Evolutionary conservation across 331 rosid species (phyloP), one percentile per base, ranked within the genome.

Genomic region (Quercus lobata): DNA sequence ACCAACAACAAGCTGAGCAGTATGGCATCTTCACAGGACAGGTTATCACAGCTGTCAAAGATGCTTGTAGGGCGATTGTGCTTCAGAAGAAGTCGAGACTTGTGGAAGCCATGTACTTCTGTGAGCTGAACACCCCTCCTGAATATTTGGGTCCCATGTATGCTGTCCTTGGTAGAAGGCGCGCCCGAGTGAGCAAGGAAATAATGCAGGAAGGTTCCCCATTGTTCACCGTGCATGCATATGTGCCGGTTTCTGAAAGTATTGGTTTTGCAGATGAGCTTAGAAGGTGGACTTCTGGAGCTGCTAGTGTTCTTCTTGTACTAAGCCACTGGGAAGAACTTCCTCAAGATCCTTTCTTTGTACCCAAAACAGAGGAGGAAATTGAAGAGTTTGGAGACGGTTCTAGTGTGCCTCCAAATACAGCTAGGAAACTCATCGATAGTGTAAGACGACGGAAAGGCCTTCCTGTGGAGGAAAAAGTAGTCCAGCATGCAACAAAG

Each of bases 161-260:
- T 61, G 97, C 94, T 24, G 97, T 91, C 34, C 94, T 93, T 80
- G 74, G 90, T 19, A 87, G 94, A 73, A 90, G 97, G 72, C 83
- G 97, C 75, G 93, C 97, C 37, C 84, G 81, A 4, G 75, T 93
- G 69, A 74, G 91, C 85, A 93, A 93, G 80, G 98, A 91, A 82
- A 93, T 91, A 86, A 93, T 91, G 97, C 97, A 91, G 87, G 98
- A 91, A 86, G 91, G 97, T 78, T 93, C 98, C n/a, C 83, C 97
- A 62, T 81, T 91, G 85, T 93, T 93, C 81, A 90, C 97, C 2
- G 97, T 93, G 73, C 97, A 93, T 60, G 97, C 97, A 3, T 91
- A 90, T 74, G 79, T 93, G 76, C 97, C 97, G 2, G 93, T 90
- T 71, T 86, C 97, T 60, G 97, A 93, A 81, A 93, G 97, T 85